Conservation (phyloP, 73 alveolate species). For the Paramecium biaurelia region DNA sequence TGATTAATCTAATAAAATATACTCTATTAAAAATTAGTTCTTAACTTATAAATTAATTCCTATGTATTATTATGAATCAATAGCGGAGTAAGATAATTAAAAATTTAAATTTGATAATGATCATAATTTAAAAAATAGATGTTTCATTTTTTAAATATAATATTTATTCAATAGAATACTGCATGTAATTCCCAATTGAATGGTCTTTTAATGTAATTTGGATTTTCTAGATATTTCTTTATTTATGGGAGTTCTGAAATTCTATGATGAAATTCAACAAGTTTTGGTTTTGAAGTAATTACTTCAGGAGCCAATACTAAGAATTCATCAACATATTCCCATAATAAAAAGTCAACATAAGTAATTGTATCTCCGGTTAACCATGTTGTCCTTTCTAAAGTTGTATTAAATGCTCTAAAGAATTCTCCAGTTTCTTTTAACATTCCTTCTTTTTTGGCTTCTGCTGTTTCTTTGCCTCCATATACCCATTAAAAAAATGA, state of each 20-base stretch:
- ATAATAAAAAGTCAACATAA: slow-evolving; percentile 36
- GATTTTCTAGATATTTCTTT: background rate
- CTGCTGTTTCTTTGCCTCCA: slow-evolving; percentile 20
- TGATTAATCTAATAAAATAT: background rate
- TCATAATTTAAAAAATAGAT: background rate
- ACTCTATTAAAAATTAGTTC: background rate
- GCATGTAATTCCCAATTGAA: background rate
- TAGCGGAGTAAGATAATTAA: background rate
- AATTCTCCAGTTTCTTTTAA: background rate
- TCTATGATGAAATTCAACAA: background rate
- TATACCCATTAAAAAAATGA: background rate
- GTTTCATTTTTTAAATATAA: background rate
- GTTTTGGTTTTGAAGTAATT: background rate
- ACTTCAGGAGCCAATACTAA: background rate
- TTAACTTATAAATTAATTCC: background rate
- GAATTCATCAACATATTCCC: slow-evolving; percentile 49
- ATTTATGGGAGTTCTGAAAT: background rate
- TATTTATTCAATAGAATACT: background rate
- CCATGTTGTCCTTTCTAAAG: background rate
- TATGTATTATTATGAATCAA: background rate
- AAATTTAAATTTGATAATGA: background rate
- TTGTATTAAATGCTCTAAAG: background rate
- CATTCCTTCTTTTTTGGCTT: slow-evolving; percentile 26
- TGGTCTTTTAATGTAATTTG: slow-evolving; percentile 15
- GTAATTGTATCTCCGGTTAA: slow-evolving; percentile 54